Conservation (phyloP, 2,329 filamentous ascomycete species). For the Blumeriella jaapii region DNA sequence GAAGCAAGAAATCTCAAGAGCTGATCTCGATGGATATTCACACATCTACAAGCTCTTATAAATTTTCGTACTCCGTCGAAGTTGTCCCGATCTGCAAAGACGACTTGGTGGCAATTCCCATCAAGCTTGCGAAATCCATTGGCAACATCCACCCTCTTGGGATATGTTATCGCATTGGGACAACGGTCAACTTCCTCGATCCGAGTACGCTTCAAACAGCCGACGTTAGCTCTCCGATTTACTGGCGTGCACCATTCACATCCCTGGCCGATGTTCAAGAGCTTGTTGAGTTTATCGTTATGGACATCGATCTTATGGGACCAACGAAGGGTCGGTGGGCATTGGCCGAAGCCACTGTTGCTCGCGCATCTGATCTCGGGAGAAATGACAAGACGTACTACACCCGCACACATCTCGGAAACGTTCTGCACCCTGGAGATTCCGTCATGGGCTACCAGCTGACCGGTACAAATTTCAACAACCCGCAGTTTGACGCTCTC, state of each 20-base stretch:
- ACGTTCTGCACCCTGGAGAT: constrained; percentile 77
- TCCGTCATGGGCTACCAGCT: constrained; percentile 92
- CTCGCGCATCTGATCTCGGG: constrained; percentile 76
- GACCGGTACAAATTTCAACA: constrained; percentile 86
- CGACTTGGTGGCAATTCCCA: constrained; percentile 84
- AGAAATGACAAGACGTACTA: constrained; percentile 81
- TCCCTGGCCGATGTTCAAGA: constrained; percentile 75
- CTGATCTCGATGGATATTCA: constrained; percentile 90
- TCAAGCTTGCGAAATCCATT: constrained; percentile 74
- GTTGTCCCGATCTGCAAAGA: constrained; percentile 95
- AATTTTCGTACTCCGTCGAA: constrained; percentile 84
- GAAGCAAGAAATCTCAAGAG: constrained; percentile 77
- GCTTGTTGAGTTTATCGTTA: constrained; percentile 83
- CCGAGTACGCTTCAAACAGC: constrained; percentile 83
- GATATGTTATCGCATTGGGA: constrained; percentile 81
- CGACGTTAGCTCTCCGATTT: constrained; percentile 70
- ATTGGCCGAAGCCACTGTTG: constrained; percentile 79
- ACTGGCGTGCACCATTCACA: constrained; percentile 83
- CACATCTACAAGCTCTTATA: constrained; percentile 83
- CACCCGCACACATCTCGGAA: constrained; percentile 79
- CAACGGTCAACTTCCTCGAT: constrained; percentile 79
- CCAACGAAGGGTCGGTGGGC: constrained; percentile 69
- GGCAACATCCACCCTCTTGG: constrained; percentile 84
- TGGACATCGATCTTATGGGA: constrained; percentile 80
- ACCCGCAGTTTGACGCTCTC: constrained; percentile 69